phyloP scores from a whole-genome alignment of 345 rosid genomes.

The Heritiera littoralis region DNA sequence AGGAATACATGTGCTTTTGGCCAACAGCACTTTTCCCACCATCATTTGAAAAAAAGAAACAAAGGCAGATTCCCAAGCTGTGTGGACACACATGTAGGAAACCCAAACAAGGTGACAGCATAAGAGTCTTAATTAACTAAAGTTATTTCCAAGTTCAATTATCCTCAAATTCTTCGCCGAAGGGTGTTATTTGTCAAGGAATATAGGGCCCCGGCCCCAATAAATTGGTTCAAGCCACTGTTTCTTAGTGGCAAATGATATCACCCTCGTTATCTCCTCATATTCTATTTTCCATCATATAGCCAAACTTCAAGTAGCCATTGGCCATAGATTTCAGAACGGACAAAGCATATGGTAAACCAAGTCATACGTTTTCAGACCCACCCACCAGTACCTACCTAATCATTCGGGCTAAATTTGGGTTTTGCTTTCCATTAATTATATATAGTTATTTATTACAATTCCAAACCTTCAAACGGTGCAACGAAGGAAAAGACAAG shows the following conservation, averaged over 20 bases:
- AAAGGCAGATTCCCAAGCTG: constrained; percentile 31
- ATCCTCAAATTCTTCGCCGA: neutral
- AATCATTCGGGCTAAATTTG: constrained; percentile 14
- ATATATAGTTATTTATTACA: neutral
- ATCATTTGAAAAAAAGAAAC: constrained; percentile 26
- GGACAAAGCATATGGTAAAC: neutral
- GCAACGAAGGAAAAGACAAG: neutral
- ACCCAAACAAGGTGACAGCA: constrained; percentile 27
- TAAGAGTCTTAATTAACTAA: constrained; percentile 8
- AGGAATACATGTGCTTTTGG: constrained; percentile 14
- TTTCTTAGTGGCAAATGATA: constrained; percentile 39
- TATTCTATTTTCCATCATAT: neutral
- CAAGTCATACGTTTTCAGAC: neutral
- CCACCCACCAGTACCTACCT: neutral
- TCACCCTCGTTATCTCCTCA: constrained; percentile 40
- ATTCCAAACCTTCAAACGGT: no score
- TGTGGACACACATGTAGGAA: constrained; percentile 18
- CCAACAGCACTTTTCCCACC: constrained; percentile 1
- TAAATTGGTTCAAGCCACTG: constrained; percentile 17
- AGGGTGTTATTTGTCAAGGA: neutral
- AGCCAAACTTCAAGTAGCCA: neutral
- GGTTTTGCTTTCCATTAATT: neutral
- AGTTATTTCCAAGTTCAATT: constrained; percentile 9
- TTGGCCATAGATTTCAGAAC: constrained; percentile 4
- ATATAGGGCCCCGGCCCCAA: constrained; percentile 23